These are phyloP conservation scores for Hippophae rhamnoides DNA, from an alignment of 306 rosid species.

Conservation along the genomic window DNA sequence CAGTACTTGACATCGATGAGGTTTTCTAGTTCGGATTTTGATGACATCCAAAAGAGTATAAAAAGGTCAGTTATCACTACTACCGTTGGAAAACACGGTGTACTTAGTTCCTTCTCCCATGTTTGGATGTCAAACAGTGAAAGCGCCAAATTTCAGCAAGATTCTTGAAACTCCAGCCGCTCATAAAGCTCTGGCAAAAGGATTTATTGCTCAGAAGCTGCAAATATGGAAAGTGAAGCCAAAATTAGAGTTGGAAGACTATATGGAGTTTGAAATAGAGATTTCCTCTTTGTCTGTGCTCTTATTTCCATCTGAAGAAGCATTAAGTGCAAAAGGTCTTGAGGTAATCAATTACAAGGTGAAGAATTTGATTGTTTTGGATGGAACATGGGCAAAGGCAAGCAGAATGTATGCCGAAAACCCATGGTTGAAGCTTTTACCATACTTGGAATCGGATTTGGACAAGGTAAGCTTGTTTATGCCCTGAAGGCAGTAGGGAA, in stretches of 20 bases:
- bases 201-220: slow-evolving; percentile 54
- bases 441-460: slow-evolving; percentile 64
- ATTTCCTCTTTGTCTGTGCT: slow-evolving; percentile 57
- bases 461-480: slow-evolving; percentile 55
- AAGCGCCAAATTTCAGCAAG: slow-evolving; percentile 20
- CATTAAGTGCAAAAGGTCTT: slow-evolving; percentile 30
- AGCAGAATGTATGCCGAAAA: slow-evolving; percentile 69
- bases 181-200: slow-evolving; percentile 47
- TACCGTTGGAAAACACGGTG: slow-evolving; percentile 54
- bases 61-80: slow-evolving; percentile 26
- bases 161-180: slow-evolving; percentile 40
- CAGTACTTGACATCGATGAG: slow-evolving; percentile 7
- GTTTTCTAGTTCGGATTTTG: slow-evolving; percentile 2
- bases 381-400: slow-evolving; percentile 96
- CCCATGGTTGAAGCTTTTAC: slow-evolving; percentile 71
- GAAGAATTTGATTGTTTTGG: slow-evolving; percentile 62
- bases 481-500: slow-evolving; percentile 54
- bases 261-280: slow-evolving; percentile 52
- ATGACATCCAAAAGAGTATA: slow-evolving; percentile 4
- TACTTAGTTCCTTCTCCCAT: slow-evolving; percentile 37
- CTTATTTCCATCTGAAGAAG: slow-evolving; percentile 62
- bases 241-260: slow-evolving; percentile 33
- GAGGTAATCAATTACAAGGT: slow-evolving; percentile 35
- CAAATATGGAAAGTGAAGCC: slow-evolving; percentile 24
- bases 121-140: slow-evolving; percentile 37